Evolutionary conservation across 164 flowering plant genomes (phyloP), one percentile per base, ranked within the genome.

Genomic region (Macadamia tetraphylla): DNA sequence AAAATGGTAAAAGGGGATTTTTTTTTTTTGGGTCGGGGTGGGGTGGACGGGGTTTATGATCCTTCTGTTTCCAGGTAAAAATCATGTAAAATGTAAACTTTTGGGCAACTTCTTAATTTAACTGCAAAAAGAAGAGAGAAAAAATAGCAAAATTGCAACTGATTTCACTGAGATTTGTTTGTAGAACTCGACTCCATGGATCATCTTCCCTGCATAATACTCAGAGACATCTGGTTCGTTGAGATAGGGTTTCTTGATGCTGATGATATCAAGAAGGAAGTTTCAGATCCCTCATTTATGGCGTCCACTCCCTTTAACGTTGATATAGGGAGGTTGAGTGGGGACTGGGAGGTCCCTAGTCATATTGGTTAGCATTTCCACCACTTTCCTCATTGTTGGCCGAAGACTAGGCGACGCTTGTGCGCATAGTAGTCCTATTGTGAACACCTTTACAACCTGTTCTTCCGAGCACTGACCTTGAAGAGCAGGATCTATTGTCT

Each of bases 371-470:
- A 69, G 71, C 66, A 69, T 61, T 49, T 69, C 66, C 52, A 62
- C 71, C 51, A 69, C 71, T 43, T 62, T 70, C 73, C 67, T 55
- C 73, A 70, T 70, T 56, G 73, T 56, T 13, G 62, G 63, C 62
- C 57, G 56, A 43, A 70, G 67, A 64, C 32, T 63, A 11, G 67
- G 67, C 53, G 62, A 63, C 15, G 73, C 62, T 57, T 70, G 67
- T 6, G 57, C 42, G 62, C 73, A 63, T 43, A 63, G 67, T 55
- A 69, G 66, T 30, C 71, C 71, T 57, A 69, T 59, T 15, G 31
- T 59, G 59, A 69, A 69, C 55, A 62, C 66, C 9, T 62, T 69
- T 11, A 69, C 49, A 62, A 62, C 51, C 32, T 61, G 60, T 60
- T 60, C 71, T 51, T 69, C 71, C 0, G 40, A 51, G 64, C 71